Conservation (phyloP, 2,329 filamentous ascomycete species). For the Gnomoniopsis smithogilvyi region DNA sequence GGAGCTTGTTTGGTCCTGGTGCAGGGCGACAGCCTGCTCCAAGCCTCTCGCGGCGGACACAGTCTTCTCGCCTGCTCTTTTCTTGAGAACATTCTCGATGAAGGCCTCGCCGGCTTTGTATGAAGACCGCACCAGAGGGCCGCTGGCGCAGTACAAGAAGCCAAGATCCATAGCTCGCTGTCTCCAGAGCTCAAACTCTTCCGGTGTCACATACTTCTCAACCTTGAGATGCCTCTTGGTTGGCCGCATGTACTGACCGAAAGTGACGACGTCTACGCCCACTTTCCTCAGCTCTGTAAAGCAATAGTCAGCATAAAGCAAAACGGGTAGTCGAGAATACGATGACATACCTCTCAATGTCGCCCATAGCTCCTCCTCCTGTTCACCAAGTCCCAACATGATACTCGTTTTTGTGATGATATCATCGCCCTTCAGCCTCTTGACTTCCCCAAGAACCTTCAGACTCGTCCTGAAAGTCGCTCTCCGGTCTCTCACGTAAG, state of each 20-base stretch:
- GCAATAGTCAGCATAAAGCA: background rate
- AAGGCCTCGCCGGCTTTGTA: slow-evolving; percentile 99
- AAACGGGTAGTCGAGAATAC: background rate
- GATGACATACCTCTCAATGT: slow-evolving; percentile 61
- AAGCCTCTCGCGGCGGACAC: slow-evolving; percentile 29
- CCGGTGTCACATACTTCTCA: slow-evolving; percentile 89
- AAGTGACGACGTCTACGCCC: slow-evolving; percentile 91
- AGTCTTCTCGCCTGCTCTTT: slow-evolving; percentile 56
- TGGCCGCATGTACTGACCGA: slow-evolving; percentile 99
- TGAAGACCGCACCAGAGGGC: slow-evolving; percentile 86
- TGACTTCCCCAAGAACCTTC: slow-evolving; percentile 75
- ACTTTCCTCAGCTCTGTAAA: slow-evolving; percentile 68
- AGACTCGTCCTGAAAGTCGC: slow-evolving; percentile 88
- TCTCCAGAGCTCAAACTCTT: slow-evolving; percentile 87
- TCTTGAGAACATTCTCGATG: slow-evolving; percentile 95
- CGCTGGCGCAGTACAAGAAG: slow-evolving; percentile 94
- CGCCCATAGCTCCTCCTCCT: slow-evolving; percentile 78
- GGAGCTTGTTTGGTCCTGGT: slow-evolving; percentile 19
- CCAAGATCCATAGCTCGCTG: slow-evolving; percentile 89
- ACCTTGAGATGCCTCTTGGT: slow-evolving; percentile 98
- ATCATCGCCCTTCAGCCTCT: slow-evolving; percentile 64
- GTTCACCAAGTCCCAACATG: slow-evolving; percentile 94
- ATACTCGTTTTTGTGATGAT: slow-evolving; percentile 98
- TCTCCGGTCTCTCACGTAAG: slow-evolving; percentile 82
- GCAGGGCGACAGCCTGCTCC: slow-evolving; percentile 37